Conservation (phyloP, 805 yeast genomes). For the Nakazawaea anatomiae region DNA sequence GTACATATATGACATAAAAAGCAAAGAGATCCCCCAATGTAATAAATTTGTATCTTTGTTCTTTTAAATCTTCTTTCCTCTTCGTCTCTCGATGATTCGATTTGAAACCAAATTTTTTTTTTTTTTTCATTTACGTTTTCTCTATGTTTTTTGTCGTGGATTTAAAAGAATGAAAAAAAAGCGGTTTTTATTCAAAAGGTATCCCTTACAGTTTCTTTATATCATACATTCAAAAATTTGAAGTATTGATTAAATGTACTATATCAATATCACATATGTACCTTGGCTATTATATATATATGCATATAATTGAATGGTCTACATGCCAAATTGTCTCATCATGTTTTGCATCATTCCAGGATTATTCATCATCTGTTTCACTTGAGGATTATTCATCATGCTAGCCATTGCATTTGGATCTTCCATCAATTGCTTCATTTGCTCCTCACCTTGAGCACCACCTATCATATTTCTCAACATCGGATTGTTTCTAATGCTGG, state of each 20-base stretch:
- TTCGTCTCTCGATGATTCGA: background rate
- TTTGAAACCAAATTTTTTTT: background rate
- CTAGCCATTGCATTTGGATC: constrained; percentile 17
- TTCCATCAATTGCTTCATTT: constrained; percentile 41
- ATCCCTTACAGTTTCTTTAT: too few relatives aligned
- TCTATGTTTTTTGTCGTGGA: background rate
- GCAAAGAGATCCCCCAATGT: too few relatives aligned
- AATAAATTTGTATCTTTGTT: background rate
- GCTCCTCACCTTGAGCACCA: constrained; percentile 16
- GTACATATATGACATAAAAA: too few relatives aligned
- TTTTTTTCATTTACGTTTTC: background rate
- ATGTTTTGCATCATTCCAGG: constrained; percentile 72
- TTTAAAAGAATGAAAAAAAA: background rate
- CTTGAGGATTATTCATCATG: constrained; percentile 12
- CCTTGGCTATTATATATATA: background rate
- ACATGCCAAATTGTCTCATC: constrained; percentile 35
- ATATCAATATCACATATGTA: too few relatives aligned
- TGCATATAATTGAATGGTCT: constrained; percentile 1
- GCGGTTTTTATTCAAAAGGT: background rate
- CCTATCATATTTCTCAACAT: constrained; percentile 16
- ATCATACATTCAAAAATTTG: too few relatives aligned
- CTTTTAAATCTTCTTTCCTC: background rate
- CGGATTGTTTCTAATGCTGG: constrained; percentile 52
- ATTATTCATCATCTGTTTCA: constrained; percentile 11
- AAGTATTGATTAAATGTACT: too few relatives aligned